phyloP scores from a whole-genome alignment of 31 red algal species.

The Odonthalia washingtoniensis region DNA sequence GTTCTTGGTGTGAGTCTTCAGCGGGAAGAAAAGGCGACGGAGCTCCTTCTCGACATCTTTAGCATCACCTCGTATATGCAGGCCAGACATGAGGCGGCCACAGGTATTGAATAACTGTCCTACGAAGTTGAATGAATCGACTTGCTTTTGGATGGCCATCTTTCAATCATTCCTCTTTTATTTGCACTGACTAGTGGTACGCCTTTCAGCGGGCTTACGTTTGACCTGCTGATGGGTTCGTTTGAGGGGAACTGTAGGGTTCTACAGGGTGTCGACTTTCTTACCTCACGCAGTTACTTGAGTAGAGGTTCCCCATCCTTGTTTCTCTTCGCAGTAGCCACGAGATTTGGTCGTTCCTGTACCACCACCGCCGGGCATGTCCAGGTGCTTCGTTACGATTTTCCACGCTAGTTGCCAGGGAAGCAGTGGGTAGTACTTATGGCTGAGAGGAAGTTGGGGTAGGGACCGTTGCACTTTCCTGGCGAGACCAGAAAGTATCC shows the following conservation, averaged over 20 bases:
- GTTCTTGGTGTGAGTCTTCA: background rate
- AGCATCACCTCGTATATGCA: conserved; percentile 10
- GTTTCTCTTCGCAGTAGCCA: too few species aligned
- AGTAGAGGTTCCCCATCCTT: too few species aligned
- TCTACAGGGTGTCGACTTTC: too few species aligned
- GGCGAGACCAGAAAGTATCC: conserved; percentile 5
- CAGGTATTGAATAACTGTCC: background rate
- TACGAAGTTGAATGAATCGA: conserved; percentile 18
- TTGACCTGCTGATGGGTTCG: background rate
- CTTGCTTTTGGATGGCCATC: background rate
- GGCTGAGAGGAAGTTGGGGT: background rate
- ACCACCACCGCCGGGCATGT: too few species aligned
- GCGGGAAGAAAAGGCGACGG: background rate
- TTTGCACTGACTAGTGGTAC: background rate
- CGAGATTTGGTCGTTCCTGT: too few species aligned
- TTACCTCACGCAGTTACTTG: too few species aligned
- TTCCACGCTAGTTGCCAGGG: too few species aligned
- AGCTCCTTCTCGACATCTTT: conserved; percentile 10
- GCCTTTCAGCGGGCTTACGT: background rate
- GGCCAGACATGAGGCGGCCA: background rate
- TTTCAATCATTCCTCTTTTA: background rate
- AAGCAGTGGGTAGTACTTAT: too few species aligned
- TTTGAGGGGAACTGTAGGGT: too few species aligned
- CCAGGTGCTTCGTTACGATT: too few species aligned
- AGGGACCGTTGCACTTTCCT: background rate